A percentile compares a stretch with the other conserved stretches of the same genome.
Conservation (phyloP, 179 eudicot genomes). For the Silene noctiflora region DNA sequence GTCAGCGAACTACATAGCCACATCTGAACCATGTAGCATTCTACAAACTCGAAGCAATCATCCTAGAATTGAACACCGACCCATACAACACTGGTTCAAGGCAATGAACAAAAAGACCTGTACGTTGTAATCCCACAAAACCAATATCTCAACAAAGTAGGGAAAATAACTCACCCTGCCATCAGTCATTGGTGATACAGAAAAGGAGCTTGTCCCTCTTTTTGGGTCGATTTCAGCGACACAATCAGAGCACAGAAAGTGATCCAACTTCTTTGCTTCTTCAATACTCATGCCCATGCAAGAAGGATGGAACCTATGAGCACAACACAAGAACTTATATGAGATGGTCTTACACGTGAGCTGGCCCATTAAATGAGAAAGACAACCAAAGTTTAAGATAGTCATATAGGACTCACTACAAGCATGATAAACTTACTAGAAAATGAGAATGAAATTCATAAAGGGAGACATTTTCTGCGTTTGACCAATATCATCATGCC, state of each 20-base stretch:
- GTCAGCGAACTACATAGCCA: too few species aligned
- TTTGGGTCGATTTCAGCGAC: conserved; percentile 54
- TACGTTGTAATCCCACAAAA: conserved; percentile 4
- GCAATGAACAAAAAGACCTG: neutral
- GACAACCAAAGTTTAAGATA: neutral
- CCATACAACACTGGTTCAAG: neutral
- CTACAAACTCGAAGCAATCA: too few species aligned
- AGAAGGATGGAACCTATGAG: conserved; percentile 72
- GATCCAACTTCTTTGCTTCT: conserved; percentile 79
- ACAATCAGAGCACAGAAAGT: conserved; percentile 72
- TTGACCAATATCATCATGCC: conserved; percentile 2
- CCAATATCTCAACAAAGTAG: neutral
- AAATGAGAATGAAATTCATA: neutral
- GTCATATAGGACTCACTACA: conserved; percentile 1
- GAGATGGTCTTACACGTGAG: neutral
- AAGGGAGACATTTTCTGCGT: neutral
- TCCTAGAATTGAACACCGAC: too few species aligned
- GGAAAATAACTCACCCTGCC: conserved; percentile 46
- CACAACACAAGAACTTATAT: neutral
- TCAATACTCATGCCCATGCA: conserved; percentile 87
- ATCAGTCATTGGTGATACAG: conserved; percentile 46
- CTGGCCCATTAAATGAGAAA: neutral
- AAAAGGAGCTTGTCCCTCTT: conserved; percentile 45
- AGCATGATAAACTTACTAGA: conserved; percentile 13
- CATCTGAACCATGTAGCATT: too few species aligned